Percentiles rank a stretch among this genome's conserved stretches.
Evolutionary conservation across 805 yeast genomes (phyloP).

Genomic region (Metschnikowia gruessii): DNA sequence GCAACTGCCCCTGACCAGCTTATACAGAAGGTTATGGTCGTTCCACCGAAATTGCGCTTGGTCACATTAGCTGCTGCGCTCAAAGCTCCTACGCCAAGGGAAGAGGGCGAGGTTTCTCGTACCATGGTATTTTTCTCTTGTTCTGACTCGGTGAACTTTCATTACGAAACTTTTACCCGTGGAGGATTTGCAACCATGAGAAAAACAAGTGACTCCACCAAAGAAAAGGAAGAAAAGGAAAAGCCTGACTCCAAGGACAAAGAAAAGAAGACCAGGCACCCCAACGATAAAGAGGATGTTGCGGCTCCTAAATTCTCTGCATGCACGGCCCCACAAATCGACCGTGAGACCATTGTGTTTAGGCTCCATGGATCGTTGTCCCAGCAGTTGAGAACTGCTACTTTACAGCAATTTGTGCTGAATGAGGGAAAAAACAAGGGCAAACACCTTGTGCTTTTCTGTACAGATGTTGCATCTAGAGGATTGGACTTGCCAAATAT

Average conservation of each 20-base stretch:
- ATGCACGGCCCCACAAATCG: conserved; percentile 52
- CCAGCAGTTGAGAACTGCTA: conserved; percentile 78
- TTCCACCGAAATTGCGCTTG: conserved; percentile 87
- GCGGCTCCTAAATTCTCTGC: conserved; percentile 33
- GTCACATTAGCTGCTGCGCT: conserved; percentile 74
- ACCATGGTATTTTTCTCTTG: conserved; percentile 89
- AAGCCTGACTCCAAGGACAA: conserved; percentile 15
- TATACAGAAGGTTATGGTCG: conserved; percentile 72
- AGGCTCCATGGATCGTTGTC: conserved; percentile 89
- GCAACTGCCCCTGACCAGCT: conserved; percentile 85
- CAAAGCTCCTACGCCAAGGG: conserved; percentile 41
- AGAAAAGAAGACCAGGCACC: conserved; percentile 19
- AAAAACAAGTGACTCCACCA: conserved; percentile 24
- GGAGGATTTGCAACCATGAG: conserved; percentile 45
- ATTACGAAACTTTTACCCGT: conserved; percentile 69
- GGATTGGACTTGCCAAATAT: conserved; percentile 91
- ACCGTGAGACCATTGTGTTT: conserved; percentile 43
- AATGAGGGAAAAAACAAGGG: conserved; percentile 30
- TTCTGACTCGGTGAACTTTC: conserved; percentile 95
- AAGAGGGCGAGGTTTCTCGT: conserved; percentile 38
- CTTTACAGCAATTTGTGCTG: conserved; percentile 60
- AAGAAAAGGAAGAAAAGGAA: conserved; percentile 13
- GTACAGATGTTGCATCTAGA: conserved; percentile 98
- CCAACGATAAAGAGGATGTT: background rate
- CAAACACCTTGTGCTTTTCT: conserved; percentile 67